These are phyloP conservation scores for Wickerhamomyces bovis DNA, from an alignment of 805 yeast genomes.

Conservation along the genomic window DNA sequence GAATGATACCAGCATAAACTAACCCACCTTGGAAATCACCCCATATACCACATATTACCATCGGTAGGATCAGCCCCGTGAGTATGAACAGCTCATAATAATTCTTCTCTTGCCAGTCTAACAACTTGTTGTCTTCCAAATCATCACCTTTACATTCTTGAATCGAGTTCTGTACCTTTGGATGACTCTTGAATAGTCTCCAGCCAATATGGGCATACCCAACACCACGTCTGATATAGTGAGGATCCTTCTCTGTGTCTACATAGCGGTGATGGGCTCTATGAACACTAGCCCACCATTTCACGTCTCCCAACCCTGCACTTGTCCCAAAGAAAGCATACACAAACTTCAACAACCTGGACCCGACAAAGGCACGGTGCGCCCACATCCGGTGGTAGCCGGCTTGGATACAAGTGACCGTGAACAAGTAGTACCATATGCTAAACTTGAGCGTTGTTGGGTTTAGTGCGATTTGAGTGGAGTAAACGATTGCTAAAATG, in stretches of 20 bases:
- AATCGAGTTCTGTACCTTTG: conserved; percentile 37
- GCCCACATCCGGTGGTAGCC: conserved; percentile 81
- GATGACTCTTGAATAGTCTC: conserved; percentile 66
- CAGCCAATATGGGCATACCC: conserved; percentile 85
- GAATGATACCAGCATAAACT: conserved; percentile 69
- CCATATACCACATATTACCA: conserved; percentile 62
- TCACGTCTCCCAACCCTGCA: conserved; percentile 69
- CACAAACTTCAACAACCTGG: conserved; percentile 36
- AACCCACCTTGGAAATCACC: conserved; percentile 73
- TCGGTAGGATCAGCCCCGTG: conserved; percentile 58
- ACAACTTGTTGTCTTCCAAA: conserved; percentile 49
- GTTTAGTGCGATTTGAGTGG: conserved; percentile 39
- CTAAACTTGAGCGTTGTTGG: conserved; percentile 48
- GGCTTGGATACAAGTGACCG: conserved; percentile 72
- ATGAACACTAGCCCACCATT: conserved; percentile 80
- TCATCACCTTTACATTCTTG: conserved; percentile 43
- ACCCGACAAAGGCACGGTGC: conserved; percentile 50
- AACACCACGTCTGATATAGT: conserved; percentile 74
- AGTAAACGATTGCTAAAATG: conserved; percentile 35
- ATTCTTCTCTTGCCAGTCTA: conserved; percentile 27
- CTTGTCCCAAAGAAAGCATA: conserved; percentile 63
- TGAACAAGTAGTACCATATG: conserved; percentile 46
- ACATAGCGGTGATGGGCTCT: conserved; percentile 87
- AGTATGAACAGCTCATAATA: conserved; percentile 44
- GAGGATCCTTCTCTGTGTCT: conserved; percentile 87